Evolutionary conservation across 441 rosid genomes (phyloP).

Genomic region (Pelargonium myrrhifolium): DNA sequence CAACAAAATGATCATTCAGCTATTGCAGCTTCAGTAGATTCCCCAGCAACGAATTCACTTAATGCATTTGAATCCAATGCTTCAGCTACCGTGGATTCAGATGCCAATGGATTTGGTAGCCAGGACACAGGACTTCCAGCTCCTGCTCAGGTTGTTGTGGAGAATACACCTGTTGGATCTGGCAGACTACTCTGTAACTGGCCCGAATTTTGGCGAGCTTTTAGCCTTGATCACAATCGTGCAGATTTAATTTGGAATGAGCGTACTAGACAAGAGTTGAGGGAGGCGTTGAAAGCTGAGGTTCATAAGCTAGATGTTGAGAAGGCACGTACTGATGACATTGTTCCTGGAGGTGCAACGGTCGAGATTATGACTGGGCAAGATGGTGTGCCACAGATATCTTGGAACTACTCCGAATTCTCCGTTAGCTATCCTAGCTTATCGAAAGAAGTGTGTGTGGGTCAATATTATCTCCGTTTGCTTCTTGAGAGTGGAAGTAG

Average conservation of each 20-base stretch:
- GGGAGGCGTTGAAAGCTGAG: slow-evolving; percentile 96
- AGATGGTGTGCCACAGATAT: slow-evolving; percentile 75
- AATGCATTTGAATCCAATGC: slow-evolving; percentile 44
- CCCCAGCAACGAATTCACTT: slow-evolving; percentile 31
- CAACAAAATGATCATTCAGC: slow-evolving; percentile 47
- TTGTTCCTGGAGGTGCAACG: slow-evolving; percentile 66
- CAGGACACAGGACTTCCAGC: slow-evolving; percentile 68
- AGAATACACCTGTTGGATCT: slow-evolving; percentile 92
- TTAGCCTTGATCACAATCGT: slow-evolving; percentile 98
- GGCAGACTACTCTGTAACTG: slow-evolving; percentile 90
- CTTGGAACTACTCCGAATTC: slow-evolving; percentile 99
- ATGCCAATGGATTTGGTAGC: slow-evolving; percentile 34
- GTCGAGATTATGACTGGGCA: slow-evolving; percentile 53
- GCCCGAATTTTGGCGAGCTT: slow-evolving; percentile 99
- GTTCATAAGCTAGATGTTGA: slow-evolving; percentile 96
- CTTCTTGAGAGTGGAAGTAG: slow-evolving; percentile 90
- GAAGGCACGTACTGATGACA: slow-evolving; percentile 96
- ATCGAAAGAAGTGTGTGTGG: slow-evolving; percentile 98
- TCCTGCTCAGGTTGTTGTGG: slow-evolving; percentile 98
- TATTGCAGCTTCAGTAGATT: slow-evolving; percentile 32
- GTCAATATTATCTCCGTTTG: slow-evolving; percentile 95
- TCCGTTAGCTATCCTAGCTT: slow-evolving; percentile 85
- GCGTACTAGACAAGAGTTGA: slow-evolving; percentile 95
- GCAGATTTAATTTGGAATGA: slow-evolving; percentile 99
- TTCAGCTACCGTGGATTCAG: slow-evolving; percentile 43